phyloP scores from a whole-genome alignment of 257 asterid species.

The Solanum dulcamara region DNA sequence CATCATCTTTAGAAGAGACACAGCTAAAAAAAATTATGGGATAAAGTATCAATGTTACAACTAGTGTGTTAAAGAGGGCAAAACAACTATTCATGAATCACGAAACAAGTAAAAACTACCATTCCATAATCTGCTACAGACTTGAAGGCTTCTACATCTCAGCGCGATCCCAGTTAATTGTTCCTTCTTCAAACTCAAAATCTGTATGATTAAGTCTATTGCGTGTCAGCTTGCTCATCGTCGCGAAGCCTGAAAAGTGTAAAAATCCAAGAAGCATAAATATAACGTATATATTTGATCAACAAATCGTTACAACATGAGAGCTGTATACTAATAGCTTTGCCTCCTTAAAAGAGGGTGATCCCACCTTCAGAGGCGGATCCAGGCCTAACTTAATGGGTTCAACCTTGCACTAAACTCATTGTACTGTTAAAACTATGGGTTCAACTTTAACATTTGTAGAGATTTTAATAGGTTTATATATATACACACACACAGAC shows the following conservation, averaged over 20 bases:
- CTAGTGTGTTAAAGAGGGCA: background rate
- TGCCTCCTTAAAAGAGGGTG: background rate
- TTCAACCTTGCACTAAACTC: background rate
- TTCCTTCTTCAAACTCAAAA: background rate
- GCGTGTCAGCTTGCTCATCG: constrained; percentile 7
- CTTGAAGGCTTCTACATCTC: background rate
- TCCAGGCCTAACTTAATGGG: background rate
- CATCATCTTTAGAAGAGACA: background rate
- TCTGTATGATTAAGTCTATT: background rate
- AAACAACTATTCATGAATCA: background rate
- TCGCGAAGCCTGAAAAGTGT: constrained; percentile 3
- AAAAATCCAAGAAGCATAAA: background rate
- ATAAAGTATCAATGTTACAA: background rate
- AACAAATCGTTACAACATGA: background rate
- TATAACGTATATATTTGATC: background rate
- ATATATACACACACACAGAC: background rate
- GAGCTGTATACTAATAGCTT: background rate
- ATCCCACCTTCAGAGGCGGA: background rate
- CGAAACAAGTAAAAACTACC: background rate
- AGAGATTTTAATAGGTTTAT: background rate
- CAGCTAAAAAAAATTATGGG: background rate
- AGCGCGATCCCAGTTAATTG: constrained; percentile 9
- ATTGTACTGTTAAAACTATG: background rate
- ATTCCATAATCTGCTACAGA: background rate
- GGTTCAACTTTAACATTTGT: background rate